Base-by-base conservation (phyloP, 768 basidiomycete species). In the Termitomyces sp. region DNA sequence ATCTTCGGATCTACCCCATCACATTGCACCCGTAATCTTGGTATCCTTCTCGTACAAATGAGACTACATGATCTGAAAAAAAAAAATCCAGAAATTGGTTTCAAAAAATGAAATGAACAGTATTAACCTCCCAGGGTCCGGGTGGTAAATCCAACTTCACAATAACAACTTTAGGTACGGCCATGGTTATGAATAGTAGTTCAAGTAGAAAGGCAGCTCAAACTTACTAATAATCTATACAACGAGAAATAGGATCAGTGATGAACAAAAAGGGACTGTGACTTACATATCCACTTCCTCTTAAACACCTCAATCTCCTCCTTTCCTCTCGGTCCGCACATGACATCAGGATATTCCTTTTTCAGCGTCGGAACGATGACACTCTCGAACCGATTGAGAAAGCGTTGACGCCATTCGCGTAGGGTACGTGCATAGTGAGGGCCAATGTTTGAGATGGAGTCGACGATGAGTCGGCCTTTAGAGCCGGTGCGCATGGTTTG, bases 341-440 rank as follows among this genome's bases (percentile, higher is more conserved):
- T 48, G 2, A 36, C 33, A 23, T 48, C 47, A 6, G 47, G 47
- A 38, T 38, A 49, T 9, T 49, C 47, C 23, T 3, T 38, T 23
- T 49, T 46, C 51, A 91, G 69, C 0, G 85, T 78, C 4, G 85
- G 84, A 2, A 77, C 76, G 50, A 90, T 81, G 29, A 79, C 73
- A 11, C 66, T 68, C 29, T 84, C 81, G 63, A 88, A 92, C 25
- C 73, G 69, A 20, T 71, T 68, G 45, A 81, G 63, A 70, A 91
- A 91, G 9, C 85, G 75, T 23, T 70, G 65, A 11, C 83, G 73
- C 89, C 90, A 91, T 71, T 90, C 88, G 20, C 89, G 78, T 7
- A 91, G 74, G 13, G 90, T 90, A n/a, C 88, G 83, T 9, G 88
- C 83, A 65, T 89, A 91, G 64, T 90, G 84, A 27, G 84, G 83